Evolutionary conservation across 225 moss, liverwort and hornwort species (phyloP), one percentile per base, ranked within the genome.

Genomic region (Lunularia cruciata): DNA sequence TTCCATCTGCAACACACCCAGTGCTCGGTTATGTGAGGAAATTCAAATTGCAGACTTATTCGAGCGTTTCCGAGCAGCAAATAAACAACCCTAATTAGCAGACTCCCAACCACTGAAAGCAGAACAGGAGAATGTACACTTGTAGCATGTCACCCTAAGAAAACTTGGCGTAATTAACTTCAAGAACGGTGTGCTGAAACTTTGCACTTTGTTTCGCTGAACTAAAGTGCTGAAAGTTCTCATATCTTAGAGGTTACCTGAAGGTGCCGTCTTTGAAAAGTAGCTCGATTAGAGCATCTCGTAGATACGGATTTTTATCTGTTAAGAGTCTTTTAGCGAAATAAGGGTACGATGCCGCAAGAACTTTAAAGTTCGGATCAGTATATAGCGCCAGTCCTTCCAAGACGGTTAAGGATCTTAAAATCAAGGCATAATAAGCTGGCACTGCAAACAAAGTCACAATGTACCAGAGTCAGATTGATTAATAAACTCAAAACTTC

Each of bases 351-450:
- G 96, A 92, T 43, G 92, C 92, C 61, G 90, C 96, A 46, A 92
- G 86, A 31, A 96, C 92, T 82, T 96, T 92, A 52, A 84, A 96
- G 70, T 88, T 84, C 16, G 96, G 96, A 75, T 92, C 89, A n/a
- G 92, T 92, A 63, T 80, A 92, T 15, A 96, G 83, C 16, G 92
- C 96, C 47, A 96, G 76, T 38, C 96, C 90, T 72, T 96, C 96
- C 77, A 96, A 74, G 20, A 96, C 92, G 14, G 96, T 98, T 33
- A 98, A 86, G 37, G 96, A 98, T 73, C 96, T 85, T 70, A 93
- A 76, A 36, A 98, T 98, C 47, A 98, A 89, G 67, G 96, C 96
- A 72, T 98, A 98, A 67, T 98, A 98, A 37, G 96, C 89, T 72
- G 96, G 96, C 77, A 92, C 92, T 98, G 90, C 47, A 72, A 65